Conservation (phyloP, 139 green algal species). For the Klebsormidium nitens region DNA sequence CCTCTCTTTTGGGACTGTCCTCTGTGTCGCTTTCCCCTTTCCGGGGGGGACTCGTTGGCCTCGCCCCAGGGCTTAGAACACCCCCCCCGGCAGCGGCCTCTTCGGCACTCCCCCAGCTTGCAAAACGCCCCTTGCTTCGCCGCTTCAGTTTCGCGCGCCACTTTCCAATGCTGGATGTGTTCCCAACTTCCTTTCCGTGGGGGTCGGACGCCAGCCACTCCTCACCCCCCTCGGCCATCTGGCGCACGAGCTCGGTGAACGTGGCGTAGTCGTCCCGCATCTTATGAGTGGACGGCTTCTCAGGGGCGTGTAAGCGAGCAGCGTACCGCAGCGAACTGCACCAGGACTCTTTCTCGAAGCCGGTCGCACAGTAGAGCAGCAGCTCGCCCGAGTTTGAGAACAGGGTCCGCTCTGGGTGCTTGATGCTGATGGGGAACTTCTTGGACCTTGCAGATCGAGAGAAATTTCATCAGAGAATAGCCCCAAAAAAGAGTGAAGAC, state of each 20-base stretch:
- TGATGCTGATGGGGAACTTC: slow-evolving; percentile 9
- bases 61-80: too few species aligned
- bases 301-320: not conserved
- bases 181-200: slow-evolving; percentile 7
- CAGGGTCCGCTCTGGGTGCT: not conserved
- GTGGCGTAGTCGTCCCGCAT: slow-evolving; percentile 1
- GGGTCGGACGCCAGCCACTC: too few species aligned
- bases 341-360: slow-evolving; percentile 8
- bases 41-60: not conserved
- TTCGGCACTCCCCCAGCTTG: not conserved
- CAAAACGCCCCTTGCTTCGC: not conserved
- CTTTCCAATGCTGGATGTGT: too few species aligned
- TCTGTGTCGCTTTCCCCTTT: not conserved
- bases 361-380: slow-evolving; percentile 8
- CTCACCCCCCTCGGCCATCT: not conserved
- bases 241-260: not conserved
- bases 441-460: too few species aligned
- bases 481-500: too few species aligned
- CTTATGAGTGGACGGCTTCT: not conserved
- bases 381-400: not conserved
- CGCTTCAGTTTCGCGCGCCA: too few species aligned
- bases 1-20: not conserved
- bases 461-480: too few species aligned
- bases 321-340: not conserved
- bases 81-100: not conserved